Conservation (phyloP, 495 filamentous ascomycete genomes). For the Aspergillus kassunensis region DNA sequence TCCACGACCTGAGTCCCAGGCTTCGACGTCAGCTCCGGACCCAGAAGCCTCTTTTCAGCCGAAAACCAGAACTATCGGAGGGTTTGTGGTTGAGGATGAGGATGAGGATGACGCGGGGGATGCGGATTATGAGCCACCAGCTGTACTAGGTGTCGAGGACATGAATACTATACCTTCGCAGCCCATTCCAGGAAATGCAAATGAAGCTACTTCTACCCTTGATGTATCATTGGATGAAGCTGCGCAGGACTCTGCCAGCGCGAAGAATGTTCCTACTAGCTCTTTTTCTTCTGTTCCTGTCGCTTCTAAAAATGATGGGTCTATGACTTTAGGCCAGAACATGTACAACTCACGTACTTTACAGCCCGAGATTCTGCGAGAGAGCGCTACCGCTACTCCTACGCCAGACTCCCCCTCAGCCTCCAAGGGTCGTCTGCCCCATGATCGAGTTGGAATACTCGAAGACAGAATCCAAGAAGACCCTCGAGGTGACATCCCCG, state of each 20-base stretch:
- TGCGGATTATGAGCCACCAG: conserved; percentile 54
- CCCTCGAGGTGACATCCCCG: conserved; percentile 82
- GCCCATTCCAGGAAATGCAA: conserved; percentile 54
- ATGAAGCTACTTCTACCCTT: conserved; percentile 53
- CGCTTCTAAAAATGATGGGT: conserved; percentile 46
- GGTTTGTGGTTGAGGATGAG: conserved; percentile 76
- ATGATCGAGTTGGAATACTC: conserved; percentile 77
- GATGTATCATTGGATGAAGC: conserved; percentile 55
- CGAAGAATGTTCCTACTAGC: conserved; percentile 51
- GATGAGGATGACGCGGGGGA: conserved; percentile 50
- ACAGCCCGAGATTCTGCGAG: conserved; percentile 31
- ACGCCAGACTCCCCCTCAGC: conserved; percentile 38
- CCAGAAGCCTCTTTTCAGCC: conserved; percentile 32
- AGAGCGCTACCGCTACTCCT: conserved; percentile 38
- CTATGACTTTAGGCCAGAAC: conserved; percentile 39
- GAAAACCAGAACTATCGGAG: conserved; percentile 70
- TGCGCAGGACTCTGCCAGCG: conserved; percentile 50
- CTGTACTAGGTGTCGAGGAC: conserved; percentile 45
- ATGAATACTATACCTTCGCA: conserved; percentile 46
- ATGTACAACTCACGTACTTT: conserved; percentile 40
- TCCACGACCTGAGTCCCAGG: conserved; percentile 36
- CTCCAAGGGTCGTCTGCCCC: conserved; percentile 58
- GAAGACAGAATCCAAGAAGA: conserved; percentile 90
- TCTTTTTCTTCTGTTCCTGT: conserved; percentile 45
- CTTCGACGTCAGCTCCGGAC: conserved; percentile 35